Evolutionary conservation across 352 stramenopile species (phyloP), one percentile per base, ranked within the genome.

Genomic region (Pilasporangium apinafurcum): DNA sequence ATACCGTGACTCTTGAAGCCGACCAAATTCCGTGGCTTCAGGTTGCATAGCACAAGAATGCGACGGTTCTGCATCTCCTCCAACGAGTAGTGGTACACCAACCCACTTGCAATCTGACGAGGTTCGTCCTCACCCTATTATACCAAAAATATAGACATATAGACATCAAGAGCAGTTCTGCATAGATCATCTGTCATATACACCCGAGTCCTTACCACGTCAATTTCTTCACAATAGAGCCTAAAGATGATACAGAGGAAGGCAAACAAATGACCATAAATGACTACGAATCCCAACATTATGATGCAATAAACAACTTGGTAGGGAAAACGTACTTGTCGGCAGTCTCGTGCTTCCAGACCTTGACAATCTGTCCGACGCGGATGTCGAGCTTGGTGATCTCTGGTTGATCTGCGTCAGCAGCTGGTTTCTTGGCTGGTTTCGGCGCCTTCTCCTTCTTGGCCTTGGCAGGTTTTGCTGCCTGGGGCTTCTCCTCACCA

Each of bases 321-420:
- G 16, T 6, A 22, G 37, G 4, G 24, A 2, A 20, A 8, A 62
- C 62, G 29, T 48, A 83, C 67, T 96, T 95, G 53, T 96, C 86
- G 20, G 82, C 83, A 6, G 73, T 89, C 37, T 93, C 82, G 62
- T 96, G 87, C 61, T 94, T 93, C 85, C 85, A 96, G 34, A 92
- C 84, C 49, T 96, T 95, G 48, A 91, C 67, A 60, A 96, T 95
- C 48, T 91, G 70, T 22, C 87, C 87, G 27, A 96, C 87, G 44
- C 86, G 84, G 48, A 96, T 95, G 65, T 96, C 84, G 24, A 96
- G 68, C 61, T 96, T 96, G 47, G 86, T 92, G 65, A 96, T 92
- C 53, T 94, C 82, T 1, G 80, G 62, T 54, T 94, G 79, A 32
- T 85, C 76, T 8, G 62, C 53, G 51, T 59, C 68, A 17, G 63